A percentile compares a stretch with the other conserved stretches of the same genome.
These are phyloP conservation scores for Paracamarosporium sp. DNA, from an alignment of 2,329 filamentous ascomycete species.

Conservation along the genomic window DNA sequence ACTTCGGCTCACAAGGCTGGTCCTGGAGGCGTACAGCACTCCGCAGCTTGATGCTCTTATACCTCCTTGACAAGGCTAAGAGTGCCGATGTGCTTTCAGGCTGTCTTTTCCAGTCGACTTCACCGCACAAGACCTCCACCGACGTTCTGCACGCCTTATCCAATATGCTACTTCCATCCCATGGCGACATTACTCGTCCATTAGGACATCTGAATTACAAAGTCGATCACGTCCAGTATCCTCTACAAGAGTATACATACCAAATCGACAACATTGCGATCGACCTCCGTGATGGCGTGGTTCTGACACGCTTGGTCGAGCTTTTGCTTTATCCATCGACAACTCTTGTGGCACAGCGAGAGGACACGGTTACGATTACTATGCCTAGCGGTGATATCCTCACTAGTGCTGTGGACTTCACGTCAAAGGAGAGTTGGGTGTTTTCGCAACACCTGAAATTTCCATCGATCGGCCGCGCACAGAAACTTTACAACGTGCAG, in stretches of 20 bases:
- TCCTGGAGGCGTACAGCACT: slow-evolving; percentile 63
- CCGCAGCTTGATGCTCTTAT: slow-evolving; percentile 65
- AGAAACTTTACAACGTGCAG: slow-evolving; percentile 67
- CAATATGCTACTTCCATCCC: slow-evolving; percentile 62
- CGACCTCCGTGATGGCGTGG: slow-evolving; percentile 67
- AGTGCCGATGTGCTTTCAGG: slow-evolving; percentile 40
- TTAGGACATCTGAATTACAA: slow-evolving; percentile 64
- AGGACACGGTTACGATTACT: slow-evolving; percentile 53
- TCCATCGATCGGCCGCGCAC: slow-evolving; percentile 60
- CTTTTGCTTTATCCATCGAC: slow-evolving; percentile 57
- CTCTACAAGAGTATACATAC: slow-evolving; percentile 66
- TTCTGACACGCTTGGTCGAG: slow-evolving; percentile 66
- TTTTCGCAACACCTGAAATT: slow-evolving; percentile 66
- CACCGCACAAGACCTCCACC: slow-evolving; percentile 63
- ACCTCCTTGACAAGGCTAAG: slow-evolving; percentile 65
- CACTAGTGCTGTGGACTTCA: slow-evolving; percentile 41
- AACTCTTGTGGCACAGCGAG: slow-evolving; percentile 33
- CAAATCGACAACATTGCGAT: slow-evolving; percentile 66
- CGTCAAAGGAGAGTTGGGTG: slow-evolving; percentile 50
- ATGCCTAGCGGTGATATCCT: slow-evolving; percentile 55
- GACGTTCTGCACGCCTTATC: slow-evolving; percentile 60
- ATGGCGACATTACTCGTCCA: slow-evolving; percentile 63
- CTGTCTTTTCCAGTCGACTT: slow-evolving; percentile 60
- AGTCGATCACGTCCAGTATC: slow-evolving; percentile 61
- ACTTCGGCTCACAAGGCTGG: slow-evolving; percentile 53